Base-by-base conservation (phyloP, 2,329 filamentous ascomycete genomes). In the Exophiala mesophila region DNA sequence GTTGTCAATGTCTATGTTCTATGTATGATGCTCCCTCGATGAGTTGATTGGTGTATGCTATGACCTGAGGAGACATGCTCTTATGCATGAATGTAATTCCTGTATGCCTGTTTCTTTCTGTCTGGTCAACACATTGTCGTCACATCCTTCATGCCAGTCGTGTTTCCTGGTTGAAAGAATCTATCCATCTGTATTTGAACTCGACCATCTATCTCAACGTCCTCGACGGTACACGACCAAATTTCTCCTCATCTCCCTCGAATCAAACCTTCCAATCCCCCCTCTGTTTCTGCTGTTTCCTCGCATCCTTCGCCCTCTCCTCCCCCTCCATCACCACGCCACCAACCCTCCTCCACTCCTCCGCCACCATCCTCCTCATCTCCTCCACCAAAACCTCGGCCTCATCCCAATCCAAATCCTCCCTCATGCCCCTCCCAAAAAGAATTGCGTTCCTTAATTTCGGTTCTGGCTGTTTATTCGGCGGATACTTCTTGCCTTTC, bases 381-480 rank as follows among this genome's bases (percentile, higher is more conserved):
- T 56, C 52, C 32, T 50, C 49, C 4, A 63, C 66, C 31, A 71
- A 45, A 5, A 50, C 51, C 41, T 60, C 62, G 15, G 60, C 66
- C 38, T 71, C 69, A 1, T 69, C 67, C 41, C 71, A 67, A 51
- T 71, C 68, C 23, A 71, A 56, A 21, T 71, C 68, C 15, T 70
- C 62, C 39, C 68, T 60, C 56, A 66, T 62, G 10, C 71, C 70
- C 2, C 66, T 62, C 4, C 68, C 69, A 55, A 72, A 71, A 59
- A 72, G 67, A 26, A 65, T 63, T 50, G 64, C 70, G n/a, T 46
- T 46, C 3, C 46, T 44, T 20, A 44, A 33, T 16, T 41, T 36
- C 3, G 46, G 49, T 3, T 39, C 28, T 4, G 53, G 53, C 5
- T 42, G 35, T 5, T 39, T 32, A 26, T 47, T 48, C 3, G 39